Base-by-base conservation (phyloP, 1,139 yeast genomes). In the Geotrichum klebahnii region DNA sequence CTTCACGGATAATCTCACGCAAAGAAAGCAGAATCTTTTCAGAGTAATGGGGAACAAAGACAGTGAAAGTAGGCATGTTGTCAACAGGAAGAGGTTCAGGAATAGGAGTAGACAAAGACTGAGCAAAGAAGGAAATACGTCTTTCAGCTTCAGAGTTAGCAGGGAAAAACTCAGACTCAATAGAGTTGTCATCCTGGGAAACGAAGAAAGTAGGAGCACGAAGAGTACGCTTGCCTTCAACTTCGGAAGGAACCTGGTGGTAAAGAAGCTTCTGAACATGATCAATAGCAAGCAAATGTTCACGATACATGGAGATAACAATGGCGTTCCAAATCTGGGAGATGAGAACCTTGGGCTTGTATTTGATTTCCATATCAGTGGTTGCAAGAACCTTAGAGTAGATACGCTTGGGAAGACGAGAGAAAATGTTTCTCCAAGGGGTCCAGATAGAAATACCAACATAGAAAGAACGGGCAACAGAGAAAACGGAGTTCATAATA, bases 251-350 rank as follows among this genome's bases (percentile, higher is more conserved):
- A 63, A 92, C 98, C 77, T 90, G 97, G 69, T 92, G 98, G 71
- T 92, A 92, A 60, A 92, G 79, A 70, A 92, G 79, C 74, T 88
- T 90, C 74, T 92, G 98, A 53, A 92, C 98, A 67, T 92, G 98
- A 70, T 92, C 98, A 70, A 92, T 90, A 36, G 98, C 97, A 61
- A 92, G 76, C 70, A 92, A 77, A 69, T 90, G 97, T 73, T 90
- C 97, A 76, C 97, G 87, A 81, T 90, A 90, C 97, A 90, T 90
- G 57, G 97, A 89, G 64, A 90, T 90, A 62, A 90, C 95, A 70
- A 90, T 85, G 51, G 98, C 98, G 69, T 92, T 92, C 98, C 98
- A 92, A 63, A 92, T 90, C 76, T 92, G 98, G 43, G 97, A 89
- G 66, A 92, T 90, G 69, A 92, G 78, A 59, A 92, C 97, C 80